Evolutionary conservation across 1,284 basidiomycete species (phyloP), one percentile per base, ranked within the genome.

Genomic region (Malassezia brasiliensis): DNA sequence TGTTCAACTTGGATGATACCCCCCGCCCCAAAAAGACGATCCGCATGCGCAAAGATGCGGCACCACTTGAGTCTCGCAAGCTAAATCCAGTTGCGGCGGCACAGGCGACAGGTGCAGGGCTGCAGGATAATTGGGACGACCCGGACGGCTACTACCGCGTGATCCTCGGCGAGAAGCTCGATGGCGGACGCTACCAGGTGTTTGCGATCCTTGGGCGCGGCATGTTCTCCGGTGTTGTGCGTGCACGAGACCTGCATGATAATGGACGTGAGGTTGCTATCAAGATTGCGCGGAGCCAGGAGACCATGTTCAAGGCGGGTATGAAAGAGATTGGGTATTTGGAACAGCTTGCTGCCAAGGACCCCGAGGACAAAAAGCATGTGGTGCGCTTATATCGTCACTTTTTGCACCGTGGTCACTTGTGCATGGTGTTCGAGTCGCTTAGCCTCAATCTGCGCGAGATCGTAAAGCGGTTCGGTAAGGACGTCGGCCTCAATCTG

Each of bases 391-490:
- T 98, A 38, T 87, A 93, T 64, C 79, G 88, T 50, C 90, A 88
- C 3, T 99, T 99, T 76, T 93, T 96, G 75, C 90, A 96, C 75
- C 84, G 90, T 39, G 91, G 93, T 0, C 94, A 99, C 76, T 78
- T 96, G 5, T 98, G 93, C 70, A 81, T 99, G 50, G 94, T 99
- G 7, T 98, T 96, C 61, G 94, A 99, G 76, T 86, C 83, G 36
- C 49, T 48, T 11, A 63, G 90, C 69, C 94, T 98, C 89, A 98
- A 99, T 72, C 80, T 99, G 25, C 87, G 94, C 60, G 93, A 98
- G 58, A 89, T 98, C 19, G 87, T 98, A 53, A 96, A 96, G 75
- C 84, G 90, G n/a, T 98, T 96, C 74, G 94, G 94, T 51, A 96
- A 96, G 75, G 90, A 98, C 66, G 85, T 99, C 48, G 94, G 94